These are phyloP conservation scores for Chalaropsis ovoidea DNA, from an alignment of 2,329 filamentous ascomycete genomes.

Conservation along the genomic window DNA sequence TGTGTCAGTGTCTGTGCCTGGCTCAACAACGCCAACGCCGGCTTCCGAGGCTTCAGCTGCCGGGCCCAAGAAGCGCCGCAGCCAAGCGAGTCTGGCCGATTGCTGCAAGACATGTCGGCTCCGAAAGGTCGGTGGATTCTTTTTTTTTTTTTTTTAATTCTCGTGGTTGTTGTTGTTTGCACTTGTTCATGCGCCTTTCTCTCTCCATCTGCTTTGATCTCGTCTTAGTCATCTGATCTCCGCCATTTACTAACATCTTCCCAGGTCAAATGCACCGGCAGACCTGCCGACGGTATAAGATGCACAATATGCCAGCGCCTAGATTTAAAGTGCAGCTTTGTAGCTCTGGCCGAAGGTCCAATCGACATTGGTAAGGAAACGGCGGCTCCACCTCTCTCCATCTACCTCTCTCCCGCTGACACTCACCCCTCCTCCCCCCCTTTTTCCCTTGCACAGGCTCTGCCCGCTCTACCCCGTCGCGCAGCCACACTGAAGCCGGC, in stretches of 20 bases:
- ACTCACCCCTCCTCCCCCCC: conserved; percentile 15
- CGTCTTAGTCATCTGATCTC: no score
- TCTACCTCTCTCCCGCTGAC: neutral
- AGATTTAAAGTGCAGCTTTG: conserved; percentile 34
- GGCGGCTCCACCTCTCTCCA: neutral
- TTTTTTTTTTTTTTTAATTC: neutral
- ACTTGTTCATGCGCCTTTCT: conserved; percentile 12
- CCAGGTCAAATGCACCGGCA: conserved; percentile 38
- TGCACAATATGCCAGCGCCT: conserved; percentile 35
- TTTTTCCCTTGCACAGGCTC: conserved; percentile 28
- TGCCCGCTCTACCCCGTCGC: conserved; percentile 35
- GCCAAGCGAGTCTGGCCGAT: conserved; percentile 29
- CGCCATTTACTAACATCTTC: no score
- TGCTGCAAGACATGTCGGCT: conserved; percentile 35
- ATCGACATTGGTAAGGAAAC: conserved; percentile 23
- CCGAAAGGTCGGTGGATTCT: conserved; percentile 32
- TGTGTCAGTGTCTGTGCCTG: neutral
- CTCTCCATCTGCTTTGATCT: conserved; percentile 12
- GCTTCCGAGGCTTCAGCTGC: conserved; percentile 27
- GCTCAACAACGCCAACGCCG: conserved; percentile 1
- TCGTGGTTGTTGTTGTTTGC: conserved; percentile 15
- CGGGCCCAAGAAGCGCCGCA: conserved; percentile 32
- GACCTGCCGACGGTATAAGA: conserved; percentile 31
- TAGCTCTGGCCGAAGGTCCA: conserved; percentile 22
- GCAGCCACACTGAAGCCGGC: conserved; percentile 37